Conservation (phyloP, 2,329 filamentous ascomycete species). For the Talaromyces albobiverticillius region DNA sequence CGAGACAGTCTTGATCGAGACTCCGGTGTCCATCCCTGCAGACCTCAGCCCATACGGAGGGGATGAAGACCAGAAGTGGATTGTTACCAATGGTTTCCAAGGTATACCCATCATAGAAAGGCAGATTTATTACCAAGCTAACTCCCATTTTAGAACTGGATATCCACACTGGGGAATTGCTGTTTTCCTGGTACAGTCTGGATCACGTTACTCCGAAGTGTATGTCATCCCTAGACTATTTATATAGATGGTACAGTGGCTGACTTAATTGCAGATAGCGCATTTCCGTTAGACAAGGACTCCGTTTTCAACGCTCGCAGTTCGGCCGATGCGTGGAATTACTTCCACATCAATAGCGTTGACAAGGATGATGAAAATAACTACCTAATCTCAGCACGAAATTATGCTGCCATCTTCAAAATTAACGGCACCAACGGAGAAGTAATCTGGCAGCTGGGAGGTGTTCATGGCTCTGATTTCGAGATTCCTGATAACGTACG, state of each 20-base stretch:
- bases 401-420: slow-evolving; percentile 48
- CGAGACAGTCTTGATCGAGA: slow-evolving; percentile 52
- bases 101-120: too few species aligned
- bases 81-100: slow-evolving; percentile 55
- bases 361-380: slow-evolving; percentile 41
- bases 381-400: slow-evolving; percentile 49
- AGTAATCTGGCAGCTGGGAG: slow-evolving; percentile 50
- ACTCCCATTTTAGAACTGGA: slow-evolving; percentile 37
- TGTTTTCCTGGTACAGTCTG: slow-evolving; percentile 60
- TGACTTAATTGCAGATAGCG: slow-evolving; percentile 44
- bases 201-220: slow-evolving; percentile 55
- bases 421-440: slow-evolving; percentile 45
- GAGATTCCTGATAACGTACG: slow-evolving; percentile 40
- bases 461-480: slow-evolving; percentile 44
- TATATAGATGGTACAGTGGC: too few species aligned
- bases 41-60: slow-evolving; percentile 48
- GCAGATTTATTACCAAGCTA: too few species aligned
- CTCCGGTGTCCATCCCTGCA: slow-evolving; percentile 51
- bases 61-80: slow-evolving; percentile 52
- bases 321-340: slow-evolving; percentile 46
- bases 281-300: slow-evolving; percentile 47
- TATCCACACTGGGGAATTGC: slow-evolving; percentile 52
- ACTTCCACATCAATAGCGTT: slow-evolving; percentile 50
- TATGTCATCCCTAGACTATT: slow-evolving; percentile 27
- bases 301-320: slow-evolving; percentile 39